A percentile compares a stretch with the other conserved stretches of the same genome.
These are phyloP conservation scores for Melocanna baccifera DNA, from an alignment of 176 grass and related monocot species.

Conservation along the genomic window DNA sequence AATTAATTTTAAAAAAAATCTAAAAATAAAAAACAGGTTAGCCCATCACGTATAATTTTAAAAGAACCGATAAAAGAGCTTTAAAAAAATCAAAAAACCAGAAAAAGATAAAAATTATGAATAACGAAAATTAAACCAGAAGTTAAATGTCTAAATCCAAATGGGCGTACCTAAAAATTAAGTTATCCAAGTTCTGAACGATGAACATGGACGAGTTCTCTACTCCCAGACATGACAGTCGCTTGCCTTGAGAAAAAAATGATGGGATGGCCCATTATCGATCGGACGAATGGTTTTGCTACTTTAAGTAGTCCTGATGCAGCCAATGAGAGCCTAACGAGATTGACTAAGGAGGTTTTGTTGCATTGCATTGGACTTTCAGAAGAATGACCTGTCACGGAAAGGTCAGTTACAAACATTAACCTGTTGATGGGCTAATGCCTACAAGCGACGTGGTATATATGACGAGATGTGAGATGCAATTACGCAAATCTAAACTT, in stretches of 20 bases:
- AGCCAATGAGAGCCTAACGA: not conserved
- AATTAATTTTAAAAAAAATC: too few relatives aligned
- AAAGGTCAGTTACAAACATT: not conserved
- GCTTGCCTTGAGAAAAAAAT: not conserved
- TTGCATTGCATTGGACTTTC: not conserved
- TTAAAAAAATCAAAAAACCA: too few relatives aligned
- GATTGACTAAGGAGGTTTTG: not conserved
- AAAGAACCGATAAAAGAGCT: too few relatives aligned
- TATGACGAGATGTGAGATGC: not conserved
- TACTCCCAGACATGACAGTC: slow-evolving; percentile 19
- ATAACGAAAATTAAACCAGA: too few relatives aligned
- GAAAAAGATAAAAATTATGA: too few relatives aligned
- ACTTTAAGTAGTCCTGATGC: not conserved
- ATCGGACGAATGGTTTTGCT: not conserved
- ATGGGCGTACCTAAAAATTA: too few relatives aligned
- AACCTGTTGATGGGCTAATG: not conserved
- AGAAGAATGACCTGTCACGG: not conserved
- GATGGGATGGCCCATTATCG: not conserved
- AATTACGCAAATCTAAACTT: not conserved
- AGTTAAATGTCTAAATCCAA: too few relatives aligned
- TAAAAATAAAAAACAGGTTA: too few relatives aligned
- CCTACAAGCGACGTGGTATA: not conserved
- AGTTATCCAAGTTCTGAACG: not conserved
- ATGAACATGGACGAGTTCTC: not conserved
- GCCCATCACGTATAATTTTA: too few relatives aligned